phyloP scores from a whole-genome alignment of 306 rosid genomes.

The Prunus campanulata region DNA sequence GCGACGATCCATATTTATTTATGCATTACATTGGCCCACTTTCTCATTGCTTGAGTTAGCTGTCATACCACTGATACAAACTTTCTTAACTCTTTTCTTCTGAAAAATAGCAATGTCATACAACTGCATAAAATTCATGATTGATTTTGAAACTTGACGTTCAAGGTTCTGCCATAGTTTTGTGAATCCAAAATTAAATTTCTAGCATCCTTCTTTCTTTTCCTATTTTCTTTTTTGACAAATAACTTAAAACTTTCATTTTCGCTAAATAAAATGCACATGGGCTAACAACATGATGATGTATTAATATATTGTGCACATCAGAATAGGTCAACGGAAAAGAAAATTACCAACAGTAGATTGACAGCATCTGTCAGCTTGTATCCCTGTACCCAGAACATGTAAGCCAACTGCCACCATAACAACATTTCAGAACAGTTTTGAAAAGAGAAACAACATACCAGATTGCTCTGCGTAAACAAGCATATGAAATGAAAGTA shows the following conservation, averaged over 20 bases:
- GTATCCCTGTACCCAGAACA: slow-evolving; percentile 94
- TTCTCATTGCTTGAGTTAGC: not conserved
- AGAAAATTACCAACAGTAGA: slow-evolving; percentile 66
- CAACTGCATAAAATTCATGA: not conserved
- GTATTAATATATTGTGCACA: not conserved
- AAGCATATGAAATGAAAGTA: not conserved
- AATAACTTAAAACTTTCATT: not conserved
- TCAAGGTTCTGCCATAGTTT: not conserved
- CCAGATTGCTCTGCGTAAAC: not conserved
- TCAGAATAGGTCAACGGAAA: slow-evolving; percentile 11
- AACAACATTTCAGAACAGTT: slow-evolving; percentile 31
- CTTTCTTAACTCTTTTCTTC: not conserved
- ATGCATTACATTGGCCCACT: not conserved
- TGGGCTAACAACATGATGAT: slow-evolving; percentile 5
- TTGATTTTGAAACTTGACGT: not conserved
- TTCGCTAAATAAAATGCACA: not conserved
- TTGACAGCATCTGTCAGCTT: slow-evolving; percentile 54
- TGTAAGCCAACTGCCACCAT: slow-evolving; percentile 76
- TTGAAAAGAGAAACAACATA: slow-evolving; percentile 10
- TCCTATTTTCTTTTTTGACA: not conserved
- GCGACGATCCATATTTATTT: not conserved
- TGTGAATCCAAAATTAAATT: not conserved
- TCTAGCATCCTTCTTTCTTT: not conserved
- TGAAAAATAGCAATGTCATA: not conserved
- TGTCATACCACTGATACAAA: not conserved